phyloP scores from a whole-genome alignment of 1,284 basidiomycete genomes.

The Porogramme epimiltina region DNA sequence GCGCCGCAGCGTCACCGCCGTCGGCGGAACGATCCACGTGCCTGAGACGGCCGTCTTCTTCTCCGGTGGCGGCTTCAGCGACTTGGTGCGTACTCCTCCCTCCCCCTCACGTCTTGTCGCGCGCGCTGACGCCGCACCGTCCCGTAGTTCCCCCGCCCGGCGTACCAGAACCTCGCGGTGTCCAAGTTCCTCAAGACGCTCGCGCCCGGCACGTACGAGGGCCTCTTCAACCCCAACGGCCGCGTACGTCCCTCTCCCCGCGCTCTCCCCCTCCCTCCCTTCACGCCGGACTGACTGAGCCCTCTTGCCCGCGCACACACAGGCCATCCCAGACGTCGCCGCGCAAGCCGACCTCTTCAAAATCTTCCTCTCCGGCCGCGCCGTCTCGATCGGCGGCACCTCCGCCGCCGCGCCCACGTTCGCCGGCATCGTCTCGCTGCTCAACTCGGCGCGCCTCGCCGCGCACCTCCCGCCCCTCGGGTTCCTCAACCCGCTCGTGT shows the following conservation, averaged over 20 bases:
- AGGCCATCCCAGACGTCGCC: conserved; percentile 42
- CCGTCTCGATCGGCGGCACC: conserved; percentile 47
- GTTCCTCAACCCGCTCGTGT: conserved; percentile 52
- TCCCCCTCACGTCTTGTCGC: not conserved
- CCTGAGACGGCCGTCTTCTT: conserved; percentile 58
- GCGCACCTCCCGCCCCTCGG: conserved; percentile 45
- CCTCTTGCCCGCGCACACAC: not conserved
- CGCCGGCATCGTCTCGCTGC: conserved; percentile 49
- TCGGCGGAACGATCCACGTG: conserved; percentile 60
- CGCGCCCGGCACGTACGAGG: conserved; percentile 49
- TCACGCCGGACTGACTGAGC: not conserved
- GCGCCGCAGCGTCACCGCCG: conserved; percentile 49
- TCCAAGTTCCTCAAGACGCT: conserved; percentile 45
- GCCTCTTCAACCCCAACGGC: conserved; percentile 59
- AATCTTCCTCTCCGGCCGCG: conserved; percentile 29
- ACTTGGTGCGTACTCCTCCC: conserved; percentile 43
- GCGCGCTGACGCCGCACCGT: not conserved
- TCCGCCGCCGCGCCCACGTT: conserved; percentile 56
- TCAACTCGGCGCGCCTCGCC: conserved; percentile 56
- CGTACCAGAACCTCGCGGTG: conserved; percentile 52
- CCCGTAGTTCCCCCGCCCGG: conserved; percentile 53
- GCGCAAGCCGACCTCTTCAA: conserved; percentile 39
- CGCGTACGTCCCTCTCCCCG: not conserved
- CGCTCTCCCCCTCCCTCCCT: not conserved
- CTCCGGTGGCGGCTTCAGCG: conserved; percentile 72